Evolutionary conservation across 2,329 filamentous ascomycete species (phyloP).

Genomic region (Aureobasidium mangrovei): DNA sequence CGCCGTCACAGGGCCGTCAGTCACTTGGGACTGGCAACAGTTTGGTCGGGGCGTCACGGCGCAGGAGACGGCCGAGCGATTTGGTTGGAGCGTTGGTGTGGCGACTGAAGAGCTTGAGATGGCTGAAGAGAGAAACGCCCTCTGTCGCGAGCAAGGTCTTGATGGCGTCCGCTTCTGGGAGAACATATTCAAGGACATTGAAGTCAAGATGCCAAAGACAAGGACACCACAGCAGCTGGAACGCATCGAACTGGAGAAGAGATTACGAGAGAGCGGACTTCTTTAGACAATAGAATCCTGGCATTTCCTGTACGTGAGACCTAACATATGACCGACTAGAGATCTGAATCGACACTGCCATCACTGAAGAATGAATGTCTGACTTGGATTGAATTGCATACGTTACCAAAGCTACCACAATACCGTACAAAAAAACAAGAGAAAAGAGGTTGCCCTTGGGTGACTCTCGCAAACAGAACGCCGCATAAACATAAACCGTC

Average conservation of each 20-base stretch:
- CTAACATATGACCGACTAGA: neutral
- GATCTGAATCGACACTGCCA: too few relatives aligned
- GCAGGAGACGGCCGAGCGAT: constrained; percentile 77
- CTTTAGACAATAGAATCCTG: neutral
- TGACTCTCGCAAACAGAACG: neutral
- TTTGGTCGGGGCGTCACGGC: constrained; percentile 85
- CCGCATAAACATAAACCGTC: neutral
- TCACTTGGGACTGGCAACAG: constrained; percentile 62
- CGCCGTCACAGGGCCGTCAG: neutral
- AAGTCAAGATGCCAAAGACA: constrained; percentile 3
- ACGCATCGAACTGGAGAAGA: constrained; percentile 6
- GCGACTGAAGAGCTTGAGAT: constrained; percentile 93
- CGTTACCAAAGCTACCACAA: neutral
- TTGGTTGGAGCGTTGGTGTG: constrained; percentile 95
- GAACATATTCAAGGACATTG: constrained; percentile 43
- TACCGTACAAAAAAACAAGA: neutral
- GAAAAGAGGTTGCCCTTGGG: neutral
- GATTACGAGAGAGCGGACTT: constrained; percentile 3
- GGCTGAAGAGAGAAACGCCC: constrained; percentile 80
- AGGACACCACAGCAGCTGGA: constrained; percentile 5
- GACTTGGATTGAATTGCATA: neutral
- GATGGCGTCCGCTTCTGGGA: constrained; percentile 92
- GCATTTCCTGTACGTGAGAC: neutral
- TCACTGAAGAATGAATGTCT: too few relatives aligned
- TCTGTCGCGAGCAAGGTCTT: constrained; percentile 86